Percentiles rank a stretch among this genome's conserved stretches.
Evolutionary conservation across 345 rosid species (phyloP).

Genomic region (Citropsis articulata): DNA sequence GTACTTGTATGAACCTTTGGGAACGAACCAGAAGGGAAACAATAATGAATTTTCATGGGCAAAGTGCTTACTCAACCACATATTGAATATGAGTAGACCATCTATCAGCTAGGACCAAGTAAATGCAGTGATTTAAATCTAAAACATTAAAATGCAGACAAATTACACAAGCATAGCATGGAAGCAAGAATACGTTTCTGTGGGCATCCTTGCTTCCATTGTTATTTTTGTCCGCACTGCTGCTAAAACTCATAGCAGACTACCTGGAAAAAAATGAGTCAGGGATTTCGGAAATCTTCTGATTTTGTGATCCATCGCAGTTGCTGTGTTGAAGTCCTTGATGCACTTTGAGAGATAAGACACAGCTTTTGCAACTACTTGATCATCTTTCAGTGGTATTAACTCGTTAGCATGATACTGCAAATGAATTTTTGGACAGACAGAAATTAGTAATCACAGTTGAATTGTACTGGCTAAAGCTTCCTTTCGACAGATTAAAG

Average conservation of each 20-base stretch:
- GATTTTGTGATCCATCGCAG: conserved; percentile 38
- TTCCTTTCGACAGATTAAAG: background rate
- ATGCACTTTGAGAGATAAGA: conserved; percentile 42
- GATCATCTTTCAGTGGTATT: conserved; percentile 42
- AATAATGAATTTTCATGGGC: background rate
- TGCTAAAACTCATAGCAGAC: background rate
- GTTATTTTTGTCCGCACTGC: background rate
- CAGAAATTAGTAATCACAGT: background rate
- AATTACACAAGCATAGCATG: background rate
- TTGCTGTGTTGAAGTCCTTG: conserved; percentile 35
- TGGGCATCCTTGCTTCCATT: background rate
- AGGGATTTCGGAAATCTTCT: conserved; percentile 42
- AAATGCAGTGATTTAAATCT: too few species aligned
- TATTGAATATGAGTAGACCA: too few species aligned
- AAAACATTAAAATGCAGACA: background rate
- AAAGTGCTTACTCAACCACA: too few species aligned
- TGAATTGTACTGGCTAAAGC: background rate
- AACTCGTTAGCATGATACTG: conserved; percentile 56
- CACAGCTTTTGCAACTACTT: conserved; percentile 32
- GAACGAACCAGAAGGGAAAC: background rate
- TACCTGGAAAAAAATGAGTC: conserved; percentile 66
- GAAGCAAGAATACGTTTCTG: background rate
- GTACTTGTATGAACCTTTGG: conserved; percentile 56
- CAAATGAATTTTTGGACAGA: background rate
- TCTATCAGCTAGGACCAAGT: too few species aligned